phyloP scores from a whole-genome alignment of 805 yeast species.

The Maudiozyma barnettii region DNA sequence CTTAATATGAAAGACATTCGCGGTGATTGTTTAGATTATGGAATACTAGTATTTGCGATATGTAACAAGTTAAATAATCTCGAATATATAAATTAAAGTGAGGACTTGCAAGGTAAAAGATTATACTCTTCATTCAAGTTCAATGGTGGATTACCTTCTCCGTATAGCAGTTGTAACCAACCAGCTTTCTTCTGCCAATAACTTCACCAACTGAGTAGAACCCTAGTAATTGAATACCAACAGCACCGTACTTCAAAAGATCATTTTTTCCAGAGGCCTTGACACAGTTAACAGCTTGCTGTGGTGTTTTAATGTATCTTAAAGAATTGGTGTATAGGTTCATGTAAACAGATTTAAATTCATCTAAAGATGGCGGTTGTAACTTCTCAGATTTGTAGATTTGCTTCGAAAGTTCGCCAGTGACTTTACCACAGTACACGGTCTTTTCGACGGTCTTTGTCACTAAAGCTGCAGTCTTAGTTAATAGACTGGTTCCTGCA shows the following conservation, averaged over 20 bases:
- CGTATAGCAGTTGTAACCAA: conserved; percentile 56
- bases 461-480: conserved; percentile 26
- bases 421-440: conserved; percentile 67
- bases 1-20: too few species aligned
- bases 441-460: conserved; percentile 42
- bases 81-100: not conserved
- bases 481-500: conserved; percentile 17
- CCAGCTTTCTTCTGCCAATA: conserved; percentile 87
- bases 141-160: not conserved
- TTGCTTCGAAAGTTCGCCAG: conserved; percentile 41
- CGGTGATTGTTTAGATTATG: not conserved
- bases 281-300: conserved; percentile 40
- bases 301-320: conserved; percentile 48
- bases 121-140: not conserved
- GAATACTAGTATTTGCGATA: conserved; percentile 1
- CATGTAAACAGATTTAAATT: conserved; percentile 68
- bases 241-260: conserved; percentile 58
- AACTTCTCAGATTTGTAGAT: conserved; percentile 88
- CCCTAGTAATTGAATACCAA: conserved; percentile 77
- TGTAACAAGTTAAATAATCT: conserved; percentile 3
- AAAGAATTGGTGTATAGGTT: conserved; percentile 39
- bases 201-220: conserved; percentile 92
- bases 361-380: conserved; percentile 77
- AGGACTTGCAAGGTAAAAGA: too few species aligned
- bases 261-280: conserved; percentile 32